Evolutionary conservation across 768 basidiomycete species (phyloP), one percentile per base, ranked within the genome.

Genomic region (Pleurotus tuber-regium): DNA sequence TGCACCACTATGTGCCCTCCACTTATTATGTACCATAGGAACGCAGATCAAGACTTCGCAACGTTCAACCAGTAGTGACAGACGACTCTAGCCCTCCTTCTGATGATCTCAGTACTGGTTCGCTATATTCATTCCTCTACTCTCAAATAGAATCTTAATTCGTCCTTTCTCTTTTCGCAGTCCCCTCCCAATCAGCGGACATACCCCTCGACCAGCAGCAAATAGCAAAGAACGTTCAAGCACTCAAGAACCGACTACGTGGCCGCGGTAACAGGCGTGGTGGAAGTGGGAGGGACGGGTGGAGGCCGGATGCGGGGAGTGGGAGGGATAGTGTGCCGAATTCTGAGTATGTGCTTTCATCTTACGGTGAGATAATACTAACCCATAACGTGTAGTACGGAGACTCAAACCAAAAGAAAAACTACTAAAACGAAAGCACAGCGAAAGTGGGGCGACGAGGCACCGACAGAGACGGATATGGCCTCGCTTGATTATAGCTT

Each of bases 381-480:
- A n/a, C n/a, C n/a, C n/a, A n/a, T n/a, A n/a, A n/a, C 25, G 35
- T 25, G 24, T 41, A 87, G 80, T 63, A 85, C 89, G 44, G 87
- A 84, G 61, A 76, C 79, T 14, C 73, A 81, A 21, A 57, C 73
- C 23, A 89, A 83, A 58, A 73, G 76, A 56, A 89, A 86, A 59
- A 62, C 75, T 0, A 62, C 75, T 0, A 85, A 87, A 50, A 65
- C 78, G 2, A 93, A 94, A 69, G 61, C 73, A 11, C 87, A 87
- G 66, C 85, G 97, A 25, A 98, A 93, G 70, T 99, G 97, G 97
- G 92, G 86, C 19, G 83, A 96, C 61, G 80, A 84, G 57, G 76
- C 78, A 1, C 86, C 88, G 3, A 86, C 84, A 8, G 90, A 92
- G 57, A 77, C 79, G 12, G 97, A 98, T 57, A 96, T 98, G 91